Conservation (phyloP, 1,139 yeast species). For the Candida glucosophila region DNA sequence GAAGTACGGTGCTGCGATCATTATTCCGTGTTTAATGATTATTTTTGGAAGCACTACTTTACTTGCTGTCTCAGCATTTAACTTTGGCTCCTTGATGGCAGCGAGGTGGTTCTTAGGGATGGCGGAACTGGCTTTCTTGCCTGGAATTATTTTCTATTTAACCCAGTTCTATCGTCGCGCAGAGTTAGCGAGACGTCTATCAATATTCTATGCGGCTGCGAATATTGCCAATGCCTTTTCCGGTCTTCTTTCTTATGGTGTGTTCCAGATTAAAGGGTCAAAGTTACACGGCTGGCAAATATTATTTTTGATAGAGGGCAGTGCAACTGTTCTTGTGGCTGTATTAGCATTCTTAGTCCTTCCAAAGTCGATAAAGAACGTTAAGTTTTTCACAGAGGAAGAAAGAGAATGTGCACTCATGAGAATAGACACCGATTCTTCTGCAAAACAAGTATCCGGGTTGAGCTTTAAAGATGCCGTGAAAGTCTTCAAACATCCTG, state of each 20-base stretch:
- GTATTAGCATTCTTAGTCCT: constrained; percentile 9
- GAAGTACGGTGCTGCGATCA: constrained; percentile 5
- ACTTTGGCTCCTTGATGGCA: constrained; percentile 16
- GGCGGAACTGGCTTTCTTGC: constrained; percentile 18
- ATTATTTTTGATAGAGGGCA: constrained; percentile 15
- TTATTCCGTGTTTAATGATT: constrained; percentile 7
- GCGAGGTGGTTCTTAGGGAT: constrained; percentile 19
- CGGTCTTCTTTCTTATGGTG: constrained; percentile 10
- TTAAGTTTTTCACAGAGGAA: constrained; percentile 7
- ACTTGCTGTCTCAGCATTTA: constrained; percentile 11
- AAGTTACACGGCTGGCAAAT: constrained; percentile 17
- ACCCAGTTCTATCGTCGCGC: constrained; percentile 9
- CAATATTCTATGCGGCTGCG: constrained; percentile 9
- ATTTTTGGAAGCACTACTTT: constrained; percentile 9
- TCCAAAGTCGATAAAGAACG: constrained; percentile 9
- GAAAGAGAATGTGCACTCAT: constrained; percentile 5
- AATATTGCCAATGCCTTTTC: constrained; percentile 9
- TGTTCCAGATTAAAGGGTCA: constrained; percentile 5
- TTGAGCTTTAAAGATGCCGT: constrained; percentile 17
- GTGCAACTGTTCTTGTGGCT: constrained; percentile 10
- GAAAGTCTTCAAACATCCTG: constrained; percentile 21
- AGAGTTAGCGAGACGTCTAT: constrained; percentile 9
- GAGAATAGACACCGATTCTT: constrained; percentile 18
- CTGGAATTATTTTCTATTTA: constrained; percentile 11
- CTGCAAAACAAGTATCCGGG: constrained; percentile 13